Base-by-base conservation (phyloP, 1,139 yeast species). In the Chernovozyma aurita region DNA sequence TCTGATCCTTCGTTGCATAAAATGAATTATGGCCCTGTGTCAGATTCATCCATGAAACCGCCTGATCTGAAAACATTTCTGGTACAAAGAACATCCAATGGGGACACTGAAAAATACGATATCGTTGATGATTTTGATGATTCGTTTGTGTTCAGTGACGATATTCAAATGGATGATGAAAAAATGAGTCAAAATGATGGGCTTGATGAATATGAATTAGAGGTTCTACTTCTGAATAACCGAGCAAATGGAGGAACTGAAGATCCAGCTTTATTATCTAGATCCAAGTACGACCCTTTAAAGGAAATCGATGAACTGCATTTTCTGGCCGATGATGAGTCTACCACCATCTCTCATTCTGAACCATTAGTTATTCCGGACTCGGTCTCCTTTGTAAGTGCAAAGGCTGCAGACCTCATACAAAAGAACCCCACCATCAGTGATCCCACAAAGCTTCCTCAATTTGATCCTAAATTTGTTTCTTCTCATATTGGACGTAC, bases 91-190 rank as follows among this genome's bases (percentile, higher is more conserved):
- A 32, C 35, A 37, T 40, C 41, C 31, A 49, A 33, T 35, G 41
- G 30, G n/a, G 18, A 26, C 14, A 17, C 12, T 8, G 35, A 31
- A 34, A 41, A 39, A 15, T 31, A 41, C 17, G 46, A 47, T 26
- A 50, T 48, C 15, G 59, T 63, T 16, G 73, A 70, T 28, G 69
- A 73, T 39, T 64, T 78, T 42, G 87, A 81, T 37, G 88, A 80
- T 45, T 80, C 86, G 2, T 73, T 80, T 43, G 61, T 73, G 39
- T 80, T 80, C 47, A 79, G 86, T 48, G 90, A 82, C 50, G 88
- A 81, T 40, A 42, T 65, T 39, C 64, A 67, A 0, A 24, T 24
- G 27, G 31, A 17, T 13, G 12, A 30, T 4, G 68, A 63, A 18
- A 61, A 52, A 28, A 51, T 50, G 41, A 52, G 49, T 47, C 43